Base-by-base conservation (phyloP, 2,329 filamentous ascomycete species). In the Alternaria sp. region DNA sequence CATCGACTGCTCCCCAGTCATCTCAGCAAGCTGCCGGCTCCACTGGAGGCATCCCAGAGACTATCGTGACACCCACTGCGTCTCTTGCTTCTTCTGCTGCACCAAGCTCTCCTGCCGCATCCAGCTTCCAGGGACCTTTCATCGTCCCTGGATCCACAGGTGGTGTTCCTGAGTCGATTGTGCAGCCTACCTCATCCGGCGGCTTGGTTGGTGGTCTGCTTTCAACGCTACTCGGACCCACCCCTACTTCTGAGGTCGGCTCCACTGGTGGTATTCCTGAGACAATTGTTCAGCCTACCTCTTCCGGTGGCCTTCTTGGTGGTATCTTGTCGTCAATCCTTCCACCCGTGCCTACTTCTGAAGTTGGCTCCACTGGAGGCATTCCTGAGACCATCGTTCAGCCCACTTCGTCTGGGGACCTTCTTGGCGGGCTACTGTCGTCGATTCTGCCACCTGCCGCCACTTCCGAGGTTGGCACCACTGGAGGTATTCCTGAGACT, bases 191-290 rank as follows among this genome's bases (percentile, higher is more conserved):
- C 11, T 55, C 61, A 14, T 65, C 66, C 25, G 44, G 50, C 43
- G 66, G 57, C 44, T 57, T 68, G 18, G 28, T 70, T 37, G 63
- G 50, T 41, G 59, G 58, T 37, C 64, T 66, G 10, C 61, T 72
- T 7, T 71, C 71, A 1, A 61, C 69, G 5, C 46, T 72, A 26
- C 63, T 68, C 15, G 63, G 33, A 6, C 61, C 66, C 9, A 71
- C 63, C 14, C 54, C 61, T 53, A 61, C 59, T 43, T 55, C 66
- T 44, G 37, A 63, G 37, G 18, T 68, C 23, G 71, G 70, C 25
- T 71, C 73, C n/a, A 69, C 65, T 49, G 75, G 75, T 15, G 66
- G 60, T 28, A 23, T 77, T 10, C 72, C 74, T 14, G 66, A 65
- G 50, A 70, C 47, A 20, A 56, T 72, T 26, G 63, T 75, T 10